Base-by-base conservation (phyloP, 2,329 filamentous ascomycete genomes). In the Aspergillus pseudoglaucus region DNA sequence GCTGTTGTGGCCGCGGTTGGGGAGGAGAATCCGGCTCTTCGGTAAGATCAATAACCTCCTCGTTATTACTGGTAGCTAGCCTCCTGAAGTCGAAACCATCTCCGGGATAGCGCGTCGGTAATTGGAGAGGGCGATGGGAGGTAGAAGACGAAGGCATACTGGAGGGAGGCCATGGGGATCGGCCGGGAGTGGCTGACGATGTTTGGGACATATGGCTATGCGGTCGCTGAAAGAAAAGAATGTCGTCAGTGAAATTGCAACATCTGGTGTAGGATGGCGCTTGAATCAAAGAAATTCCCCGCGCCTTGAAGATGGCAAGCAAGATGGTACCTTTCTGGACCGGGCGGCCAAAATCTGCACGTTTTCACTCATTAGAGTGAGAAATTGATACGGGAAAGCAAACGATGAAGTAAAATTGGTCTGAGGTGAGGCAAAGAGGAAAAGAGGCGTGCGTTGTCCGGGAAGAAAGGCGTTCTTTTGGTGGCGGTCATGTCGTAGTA, bases 21-120 rank as follows among this genome's bases (percentile, higher is more conserved):
- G 63, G 58, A 22, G 63, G 65, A n/a, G 61, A 63, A 38, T 72
- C 70, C 1, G 70, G 63, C 6, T 75, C 74, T 20, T 71, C 64
- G 14, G 74, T 76, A 17, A 77, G 58, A 54, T 77, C 73, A 30
- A 77, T 75, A 7, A 74, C 63, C 44, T 70, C 64, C 41, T 63
- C 61, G 9, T 48, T 50, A 10, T 56, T 58, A 12, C 9, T 18
- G 7, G 17, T 39, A 6, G 70, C 63, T 1, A 80, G 80, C 50
- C 77, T 69, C 49, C 79, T 69, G 52, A 71, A 77, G 53, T 82
- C 80, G 40, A 73, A 66, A 3, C 79, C 78, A 65, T 81, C 76
- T n/a, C 78, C 75, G 12, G 68, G 60, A 53, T 64, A 76, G 52
- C 71, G 66, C 50, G 59, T 56, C 39, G 57, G 59, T 59, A 66